Base-by-base conservation (phyloP, 129 eudicot genomes). In the Chrysanthemum lavandulifolium region DNA sequence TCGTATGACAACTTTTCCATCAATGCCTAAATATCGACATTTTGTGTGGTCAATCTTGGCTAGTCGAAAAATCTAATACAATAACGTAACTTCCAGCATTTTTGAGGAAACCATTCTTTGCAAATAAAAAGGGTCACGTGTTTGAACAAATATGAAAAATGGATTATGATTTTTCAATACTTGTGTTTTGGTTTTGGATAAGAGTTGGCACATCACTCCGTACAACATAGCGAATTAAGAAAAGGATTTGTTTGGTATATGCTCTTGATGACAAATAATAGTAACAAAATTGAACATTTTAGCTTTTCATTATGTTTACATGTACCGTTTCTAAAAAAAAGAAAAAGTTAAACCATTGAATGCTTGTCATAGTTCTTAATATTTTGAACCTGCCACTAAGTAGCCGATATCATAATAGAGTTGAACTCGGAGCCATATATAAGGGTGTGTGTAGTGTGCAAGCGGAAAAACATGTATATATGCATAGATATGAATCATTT, bases 31-130 rank as follows among this genome's bases (percentile, higher is more conserved):
- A 67, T 23, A 27, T 54, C 49, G 59, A 75, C 67, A 58, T 25
- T 75, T 36, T 12, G 10, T 43, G 67, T 48, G 18, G 62, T 62
- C 78, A 73, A 51, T 62, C 21, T 50, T 73, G 78, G 61, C 67
- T 66, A 75, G 50, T 65, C 48, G 48, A 65, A 0, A 25, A n/a
- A 5, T 21, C 8, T 60, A 56, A 4, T 11, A 4, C 14, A 12
- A 47, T 10, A 10, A 67, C 31, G 15, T 10, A 10, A 67, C 31
- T 27, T 11, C 2, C 48, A 29, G 48, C 69, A 25, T 47, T 61
- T 29, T 61, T 43, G n/a, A 62, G 47, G 51, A 75, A 55, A 75
- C 50, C 48, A 18, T 7, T 55, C 23, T 66, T 40, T 0, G 27
- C 2, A 19, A 31, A 6, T 33, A 62, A 4, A 33, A 54, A 53